These are phyloP conservation scores for Plasmodium cynomolgi DNA, from an alignment of 169 alveolate genomes.

Conservation along the genomic window DNA sequence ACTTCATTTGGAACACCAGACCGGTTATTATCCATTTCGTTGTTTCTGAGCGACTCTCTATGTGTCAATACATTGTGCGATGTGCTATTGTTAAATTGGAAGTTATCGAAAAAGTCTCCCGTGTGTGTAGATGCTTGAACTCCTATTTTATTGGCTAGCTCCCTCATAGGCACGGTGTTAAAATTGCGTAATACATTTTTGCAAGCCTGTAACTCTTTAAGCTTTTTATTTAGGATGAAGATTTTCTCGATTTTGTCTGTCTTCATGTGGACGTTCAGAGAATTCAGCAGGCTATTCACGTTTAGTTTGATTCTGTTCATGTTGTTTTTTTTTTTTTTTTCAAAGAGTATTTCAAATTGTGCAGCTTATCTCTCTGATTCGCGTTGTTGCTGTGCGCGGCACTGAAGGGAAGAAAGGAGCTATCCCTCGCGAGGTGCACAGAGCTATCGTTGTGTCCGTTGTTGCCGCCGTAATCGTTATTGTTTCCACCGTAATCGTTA, in stretches of 20 bases:
- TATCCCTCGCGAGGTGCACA: background rate
- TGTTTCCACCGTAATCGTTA: background rate
- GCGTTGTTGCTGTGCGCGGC: background rate
- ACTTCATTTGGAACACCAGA: background rate
- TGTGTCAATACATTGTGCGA: background rate
- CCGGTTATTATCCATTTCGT: background rate
- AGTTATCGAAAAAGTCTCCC: slow-evolving; percentile 2
- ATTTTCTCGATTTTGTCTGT: slow-evolving; percentile 44
- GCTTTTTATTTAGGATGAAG: slow-evolving; percentile 53
- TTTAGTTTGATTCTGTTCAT: slow-evolving; percentile 40
- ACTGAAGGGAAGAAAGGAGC: background rate
- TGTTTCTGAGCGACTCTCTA: slow-evolving; percentile 17
- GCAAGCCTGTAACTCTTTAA: slow-evolving; percentile 27
- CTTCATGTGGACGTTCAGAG: slow-evolving; percentile 46
- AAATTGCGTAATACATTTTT: slow-evolving; percentile 24
- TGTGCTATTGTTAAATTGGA: slow-evolving; percentile 6
- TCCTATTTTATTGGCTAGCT: slow-evolving; percentile 35
- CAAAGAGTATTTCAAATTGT: slow-evolving; percentile 19
- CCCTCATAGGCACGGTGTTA: slow-evolving; percentile 31
- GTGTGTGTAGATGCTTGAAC: background rate
- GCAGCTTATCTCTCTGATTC: background rate
- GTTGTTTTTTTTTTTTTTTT: slow-evolving; percentile 49
- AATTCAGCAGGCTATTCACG: slow-evolving; percentile 24
- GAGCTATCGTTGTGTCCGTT: background rate
- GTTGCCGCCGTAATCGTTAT: background rate